Evolutionary conservation across 306 rosid genomes (phyloP).

Genomic region (Lotus japonicus): DNA sequence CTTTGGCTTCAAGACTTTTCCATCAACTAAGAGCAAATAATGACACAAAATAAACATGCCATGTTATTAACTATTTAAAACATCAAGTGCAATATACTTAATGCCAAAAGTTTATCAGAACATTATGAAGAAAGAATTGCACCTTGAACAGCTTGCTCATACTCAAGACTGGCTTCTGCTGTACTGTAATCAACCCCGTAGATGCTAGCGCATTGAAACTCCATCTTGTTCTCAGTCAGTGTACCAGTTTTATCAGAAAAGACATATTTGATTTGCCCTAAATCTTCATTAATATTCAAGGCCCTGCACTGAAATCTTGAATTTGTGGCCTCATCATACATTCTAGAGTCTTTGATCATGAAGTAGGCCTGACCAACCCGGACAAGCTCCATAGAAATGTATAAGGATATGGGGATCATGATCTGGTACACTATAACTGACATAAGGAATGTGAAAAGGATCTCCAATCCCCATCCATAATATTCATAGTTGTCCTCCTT

Average conservation of each 20-base stretch:
- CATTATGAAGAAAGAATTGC: background rate
- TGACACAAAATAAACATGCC: constrained; percentile 15
- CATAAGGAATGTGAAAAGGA: constrained; percentile 82
- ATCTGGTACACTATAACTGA: constrained; percentile 86
- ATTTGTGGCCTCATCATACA: constrained; percentile 78
- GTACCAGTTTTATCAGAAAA: constrained; percentile 98
- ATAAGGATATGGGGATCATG: constrained; percentile 93
- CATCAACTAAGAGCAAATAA: constrained; percentile 49
- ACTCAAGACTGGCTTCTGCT: constrained; percentile 16
- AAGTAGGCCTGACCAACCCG: constrained; percentile 93
- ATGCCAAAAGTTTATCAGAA: background rate
- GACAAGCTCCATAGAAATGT: constrained; percentile 96
- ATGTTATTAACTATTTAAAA: background rate
- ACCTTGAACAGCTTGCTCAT: constrained; percentile 57
- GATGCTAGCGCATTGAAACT: constrained; percentile 83
- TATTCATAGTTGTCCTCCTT: constrained; percentile 40
- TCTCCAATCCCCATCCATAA: constrained; percentile 74
- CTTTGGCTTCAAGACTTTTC: constrained; percentile 60
- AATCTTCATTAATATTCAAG: constrained; percentile 90
- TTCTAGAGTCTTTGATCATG: constrained; percentile 64
- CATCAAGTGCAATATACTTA: background rate
- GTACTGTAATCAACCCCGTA: constrained; percentile 72
- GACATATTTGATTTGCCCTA: constrained; percentile 87
- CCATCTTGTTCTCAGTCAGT: constrained; percentile 98
- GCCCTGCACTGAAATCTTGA: constrained; percentile 92